phyloP scores from a whole-genome alignment of 2,329 filamentous ascomycete genomes.

The Geosmithia flava region DNA sequence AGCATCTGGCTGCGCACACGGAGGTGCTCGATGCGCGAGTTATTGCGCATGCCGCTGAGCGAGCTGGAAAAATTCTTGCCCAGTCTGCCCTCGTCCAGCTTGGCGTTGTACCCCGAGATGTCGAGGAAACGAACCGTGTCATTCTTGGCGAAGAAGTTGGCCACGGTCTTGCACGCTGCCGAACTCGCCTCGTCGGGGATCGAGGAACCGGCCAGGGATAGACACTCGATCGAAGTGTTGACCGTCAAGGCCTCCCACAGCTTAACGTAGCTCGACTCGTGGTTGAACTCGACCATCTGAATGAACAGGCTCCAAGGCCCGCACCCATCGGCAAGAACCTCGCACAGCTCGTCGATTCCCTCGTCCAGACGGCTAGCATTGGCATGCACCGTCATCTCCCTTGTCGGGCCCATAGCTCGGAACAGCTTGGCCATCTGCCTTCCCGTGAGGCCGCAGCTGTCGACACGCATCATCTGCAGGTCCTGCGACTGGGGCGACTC shows the following conservation, averaged over 20 bases:
- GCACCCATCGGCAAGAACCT: slow-evolving; percentile 31
- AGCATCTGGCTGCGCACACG: slow-evolving; percentile 44
- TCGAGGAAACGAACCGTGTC: slow-evolving; percentile 38
- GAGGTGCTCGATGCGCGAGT: slow-evolving; percentile 33
- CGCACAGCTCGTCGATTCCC: slow-evolving; percentile 36
- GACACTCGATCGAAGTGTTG: slow-evolving; percentile 36
- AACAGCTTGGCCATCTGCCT: slow-evolving; percentile 36
- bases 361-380: slow-evolving; percentile 40
- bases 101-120: slow-evolving; percentile 43
- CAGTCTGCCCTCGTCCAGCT: slow-evolving; percentile 43
- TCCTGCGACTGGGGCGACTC: slow-evolving; percentile 22
- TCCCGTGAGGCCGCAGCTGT: slow-evolving; percentile 39
- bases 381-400: slow-evolving; percentile 34
- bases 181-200: slow-evolving; percentile 31
- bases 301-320: slow-evolving; percentile 37
- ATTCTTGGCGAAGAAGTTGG: slow-evolving; percentile 39
- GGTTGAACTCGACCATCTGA: slow-evolving; percentile 44
- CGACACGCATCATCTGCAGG: slow-evolving; percentile 32
- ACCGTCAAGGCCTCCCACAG: slow-evolving; percentile 35
- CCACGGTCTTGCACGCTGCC: slow-evolving; percentile 33
- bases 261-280: slow-evolving; percentile 37
- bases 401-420: slow-evolving; percentile 32
- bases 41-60: slow-evolving; percentile 31
- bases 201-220: slow-evolving; percentile 42
- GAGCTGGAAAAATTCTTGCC: slow-evolving; percentile 39